Conservation (phyloP, 352 stramenopile genomes). For the Globisporangium nodosum region DNA sequence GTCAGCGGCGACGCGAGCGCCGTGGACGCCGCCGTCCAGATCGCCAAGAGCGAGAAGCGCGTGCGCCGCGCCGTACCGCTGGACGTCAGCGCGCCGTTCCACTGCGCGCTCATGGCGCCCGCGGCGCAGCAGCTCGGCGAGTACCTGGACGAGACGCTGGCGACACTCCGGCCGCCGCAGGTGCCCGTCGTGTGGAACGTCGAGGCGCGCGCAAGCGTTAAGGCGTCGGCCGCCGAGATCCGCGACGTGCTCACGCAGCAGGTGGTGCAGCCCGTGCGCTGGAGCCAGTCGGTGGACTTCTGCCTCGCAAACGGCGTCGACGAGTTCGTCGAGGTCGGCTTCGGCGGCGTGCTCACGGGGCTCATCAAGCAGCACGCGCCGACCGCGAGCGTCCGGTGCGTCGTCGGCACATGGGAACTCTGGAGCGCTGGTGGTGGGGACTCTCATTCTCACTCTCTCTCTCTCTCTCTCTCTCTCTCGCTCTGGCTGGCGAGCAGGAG, state of each 20-base stretch:
- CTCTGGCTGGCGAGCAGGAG: conserved; percentile 22
- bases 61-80: conserved; percentile 65
- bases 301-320: conserved; percentile 39
- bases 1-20: conserved; percentile 58
- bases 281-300: conserved; percentile 77
- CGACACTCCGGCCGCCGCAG: conserved; percentile 21
- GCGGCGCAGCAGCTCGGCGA: conserved; percentile 41
- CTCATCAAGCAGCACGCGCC: conserved; percentile 71
- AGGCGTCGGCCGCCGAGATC: conserved; percentile 33
- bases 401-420: neutral
- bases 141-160: conserved; percentile 23
- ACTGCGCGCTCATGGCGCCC: conserved; percentile 74
- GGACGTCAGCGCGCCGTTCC: conserved; percentile 82
- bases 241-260: conserved; percentile 45
- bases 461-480: neutral
- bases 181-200: conserved; percentile 85
- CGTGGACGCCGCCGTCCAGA: conserved; percentile 42
- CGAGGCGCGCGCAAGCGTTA: conserved; percentile 34
- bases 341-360: conserved; percentile 60
- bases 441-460: neutral
- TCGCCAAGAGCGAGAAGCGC: conserved; percentile 64
- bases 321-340: conserved; percentile 69
- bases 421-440: neutral
- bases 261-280: conserved; percentile 60
- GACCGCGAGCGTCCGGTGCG: conserved; percentile 20